These are phyloP conservation scores for Zalaria sp. DNA, from an alignment of 2,329 filamentous ascomycete genomes.

Conservation along the genomic window DNA sequence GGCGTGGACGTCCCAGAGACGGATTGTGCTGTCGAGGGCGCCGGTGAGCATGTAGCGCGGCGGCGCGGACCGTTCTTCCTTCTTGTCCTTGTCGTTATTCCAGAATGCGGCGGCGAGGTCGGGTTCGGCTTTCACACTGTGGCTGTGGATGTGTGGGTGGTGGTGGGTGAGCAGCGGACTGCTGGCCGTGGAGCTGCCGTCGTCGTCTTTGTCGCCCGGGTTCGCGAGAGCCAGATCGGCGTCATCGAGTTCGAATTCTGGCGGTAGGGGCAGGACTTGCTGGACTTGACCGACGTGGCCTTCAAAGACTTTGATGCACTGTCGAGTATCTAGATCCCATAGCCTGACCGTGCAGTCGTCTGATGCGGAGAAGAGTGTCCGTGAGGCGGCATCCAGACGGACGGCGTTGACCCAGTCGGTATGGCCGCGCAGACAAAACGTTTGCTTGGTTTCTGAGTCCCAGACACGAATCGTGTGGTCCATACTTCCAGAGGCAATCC, in stretches of 20 bases:
- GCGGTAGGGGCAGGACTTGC: conserved; percentile 70
- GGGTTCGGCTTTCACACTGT: conserved; percentile 3
- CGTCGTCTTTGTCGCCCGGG: conserved; percentile 40
- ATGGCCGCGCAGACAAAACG: conserved; percentile 69
- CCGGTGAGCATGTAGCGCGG: conserved; percentile 88
- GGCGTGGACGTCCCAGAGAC: conserved; percentile 67
- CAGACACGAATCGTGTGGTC: conserved; percentile 86
- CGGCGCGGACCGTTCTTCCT: conserved; percentile 51
- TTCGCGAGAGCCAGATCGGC: conserved; percentile 31
- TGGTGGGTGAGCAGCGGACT: conserved; percentile 5
- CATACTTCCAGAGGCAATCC: conserved; percentile 77
- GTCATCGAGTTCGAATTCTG: conserved; percentile 82
- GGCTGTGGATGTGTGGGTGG: conserved; percentile 6
- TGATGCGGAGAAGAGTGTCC: conserved; percentile 82
- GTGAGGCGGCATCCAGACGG: conserved; percentile 55
- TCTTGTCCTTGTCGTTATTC: conserved; percentile 37
- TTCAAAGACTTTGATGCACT: conserved; percentile 63
- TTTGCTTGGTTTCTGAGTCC: conserved; percentile 75
- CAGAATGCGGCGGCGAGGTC: conserved; percentile 31
- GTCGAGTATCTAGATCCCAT: conserved; percentile 80
- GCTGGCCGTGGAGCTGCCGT: conserved; percentile 15
- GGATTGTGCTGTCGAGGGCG: conserved; percentile 79
- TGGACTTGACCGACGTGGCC: conserved; percentile 94
- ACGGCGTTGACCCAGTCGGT: conserved; percentile 96
- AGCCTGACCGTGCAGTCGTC: conserved; percentile 86